Evolutionary conservation across 805 yeast genomes (phyloP), one percentile per base, ranked within the genome.

Genomic region (Kuraishia ogatae): DNA sequence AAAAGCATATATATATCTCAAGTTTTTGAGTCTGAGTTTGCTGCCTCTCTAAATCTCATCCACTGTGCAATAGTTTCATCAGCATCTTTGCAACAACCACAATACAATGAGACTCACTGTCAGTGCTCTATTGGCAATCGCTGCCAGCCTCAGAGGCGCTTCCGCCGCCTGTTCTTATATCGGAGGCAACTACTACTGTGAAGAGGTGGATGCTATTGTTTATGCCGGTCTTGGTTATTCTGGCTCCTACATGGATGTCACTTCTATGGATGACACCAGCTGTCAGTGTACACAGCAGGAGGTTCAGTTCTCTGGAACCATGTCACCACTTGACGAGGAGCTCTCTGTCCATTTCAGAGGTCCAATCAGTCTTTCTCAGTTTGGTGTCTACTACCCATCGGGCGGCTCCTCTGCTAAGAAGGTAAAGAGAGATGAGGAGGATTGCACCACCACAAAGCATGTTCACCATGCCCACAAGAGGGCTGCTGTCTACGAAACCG

Each of bases 321-420:
- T 89, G 70, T 72, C 92, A 55, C 97, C 97, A 47, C 76, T 90
- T 59, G 86, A 89, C 70, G 94, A 89, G 76, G 96, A 90, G 71
- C 74, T 90, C 58, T 84, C 96, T 39, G 84, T 90, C 57, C 96
- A 90, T 71, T 87, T 89, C 78, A 85, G 97, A 77, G 97, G 97
- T 64, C 97, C 97, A 43, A 66, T 90, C 62, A 78, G 81, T 67
- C 81, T 90, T 67, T 73, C 77, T 66, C 89, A 89, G 73, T 90
- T 94, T 67, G 97, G 92, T 71, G 97, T 89, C 55, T 94, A 92
- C 78, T 84, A 85, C 65, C 92, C 89, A 60, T 66, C 80, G 24
- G 61, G 77, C n/a, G 63, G 75, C 49, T 64, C 76, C 48, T 59
- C 72, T 28, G 58, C 70, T 53, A 68, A 74, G 61, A 69, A 73